These are phyloP conservation scores for Elsinoe perseae DNA, from an alignment of 2,329 filamentous ascomycete genomes.

Conservation along the genomic window DNA sequence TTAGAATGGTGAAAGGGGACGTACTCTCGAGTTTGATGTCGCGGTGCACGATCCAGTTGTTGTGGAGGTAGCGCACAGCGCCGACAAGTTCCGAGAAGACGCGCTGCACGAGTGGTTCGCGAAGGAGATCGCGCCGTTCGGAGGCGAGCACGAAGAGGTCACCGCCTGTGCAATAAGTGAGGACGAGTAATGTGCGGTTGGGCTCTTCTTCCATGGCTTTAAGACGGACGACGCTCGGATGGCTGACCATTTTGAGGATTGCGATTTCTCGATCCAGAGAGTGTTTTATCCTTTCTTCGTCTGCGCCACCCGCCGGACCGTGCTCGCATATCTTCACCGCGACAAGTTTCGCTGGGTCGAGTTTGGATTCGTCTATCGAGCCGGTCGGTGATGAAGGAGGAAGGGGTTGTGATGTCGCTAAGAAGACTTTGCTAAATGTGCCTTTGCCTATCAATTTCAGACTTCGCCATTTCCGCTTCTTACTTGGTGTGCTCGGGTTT, in stretches of 20 bases:
- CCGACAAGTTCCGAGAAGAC: slow-evolving; percentile 85
- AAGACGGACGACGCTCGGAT: slow-evolving; percentile 83
- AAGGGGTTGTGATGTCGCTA: slow-evolving; percentile 71
- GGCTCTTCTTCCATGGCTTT: slow-evolving; percentile 86
- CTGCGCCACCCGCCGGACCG: slow-evolving; percentile 85
- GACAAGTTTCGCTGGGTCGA: slow-evolving; percentile 71
- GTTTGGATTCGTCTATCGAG: slow-evolving; percentile 33
- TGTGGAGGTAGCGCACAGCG: slow-evolving; percentile 79
- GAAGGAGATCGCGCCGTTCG: slow-evolving; percentile 59
- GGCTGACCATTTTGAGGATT: slow-evolving; percentile 78
- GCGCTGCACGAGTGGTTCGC: slow-evolving; percentile 62
- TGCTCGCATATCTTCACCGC: slow-evolving; percentile 95
- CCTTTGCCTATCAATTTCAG: slow-evolving; percentile 79
- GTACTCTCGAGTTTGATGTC: slow-evolving; percentile 97
- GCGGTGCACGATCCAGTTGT: slow-evolving; percentile 79
- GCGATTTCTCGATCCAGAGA: slow-evolving; percentile 91
- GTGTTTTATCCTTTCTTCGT: slow-evolving; percentile 86
- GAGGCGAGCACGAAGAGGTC: slow-evolving; percentile 92
- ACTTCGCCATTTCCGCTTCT: slow-evolving; percentile 71
- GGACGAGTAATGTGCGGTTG: slow-evolving; percentile 71
- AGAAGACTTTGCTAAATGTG: slow-evolving; percentile 88
- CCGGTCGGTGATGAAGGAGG: slow-evolving; percentile 34
- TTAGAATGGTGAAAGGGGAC: slow-evolving; percentile 26
- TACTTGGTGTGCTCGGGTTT: slow-evolving; percentile 59
- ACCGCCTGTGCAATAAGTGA: slow-evolving; percentile 88